Conservation (phyloP, 176 grass and related monocot genomes). For the Musa beccarii region DNA sequence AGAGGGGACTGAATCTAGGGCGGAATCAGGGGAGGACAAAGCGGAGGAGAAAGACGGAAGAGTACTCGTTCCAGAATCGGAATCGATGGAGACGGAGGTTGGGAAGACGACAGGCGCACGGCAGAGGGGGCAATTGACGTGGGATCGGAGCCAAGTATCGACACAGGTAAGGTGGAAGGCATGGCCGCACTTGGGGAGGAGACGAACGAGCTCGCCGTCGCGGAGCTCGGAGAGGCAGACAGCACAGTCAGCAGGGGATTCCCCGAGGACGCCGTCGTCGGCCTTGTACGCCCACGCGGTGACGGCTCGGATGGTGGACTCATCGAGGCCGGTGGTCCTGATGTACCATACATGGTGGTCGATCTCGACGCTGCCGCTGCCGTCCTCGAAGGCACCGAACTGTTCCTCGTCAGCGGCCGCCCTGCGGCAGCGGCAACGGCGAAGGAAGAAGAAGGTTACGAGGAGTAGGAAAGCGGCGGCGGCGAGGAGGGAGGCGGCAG, state of each 20-base stretch:
- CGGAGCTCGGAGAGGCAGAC: constrained; percentile 75
- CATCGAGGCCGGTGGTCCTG: constrained; percentile 14
- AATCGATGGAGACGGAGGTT: not conserved
- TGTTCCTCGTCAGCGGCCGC: not conserved
- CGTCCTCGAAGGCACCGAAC: not conserved
- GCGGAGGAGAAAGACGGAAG: not conserved
- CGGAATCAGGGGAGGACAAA: not conserved
- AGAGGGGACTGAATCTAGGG: not conserved
- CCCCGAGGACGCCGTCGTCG: constrained; percentile 15
- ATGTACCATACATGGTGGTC: constrained; percentile 22
- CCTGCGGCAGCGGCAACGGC: not conserved
- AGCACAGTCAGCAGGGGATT: constrained; percentile 26
- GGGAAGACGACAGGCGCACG: constrained; percentile 43
- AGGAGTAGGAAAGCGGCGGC: not conserved
- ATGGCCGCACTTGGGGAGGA: constrained; percentile 65
- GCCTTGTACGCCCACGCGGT: constrained; percentile 7
- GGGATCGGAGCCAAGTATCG: constrained; percentile 71
- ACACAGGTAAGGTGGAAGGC: constrained; percentile 76
- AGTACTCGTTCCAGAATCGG: not conserved
- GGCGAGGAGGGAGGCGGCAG: not conserved
- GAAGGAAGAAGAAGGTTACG: not conserved
- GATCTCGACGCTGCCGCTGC: not conserved
- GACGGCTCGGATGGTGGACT: constrained; percentile 16
- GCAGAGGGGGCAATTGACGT: constrained; percentile 77
- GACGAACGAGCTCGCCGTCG: constrained; percentile 70